Evolutionary conservation across 2,329 filamentous ascomycete genomes (phyloP).

Genomic region (Fusarium illudens): DNA sequence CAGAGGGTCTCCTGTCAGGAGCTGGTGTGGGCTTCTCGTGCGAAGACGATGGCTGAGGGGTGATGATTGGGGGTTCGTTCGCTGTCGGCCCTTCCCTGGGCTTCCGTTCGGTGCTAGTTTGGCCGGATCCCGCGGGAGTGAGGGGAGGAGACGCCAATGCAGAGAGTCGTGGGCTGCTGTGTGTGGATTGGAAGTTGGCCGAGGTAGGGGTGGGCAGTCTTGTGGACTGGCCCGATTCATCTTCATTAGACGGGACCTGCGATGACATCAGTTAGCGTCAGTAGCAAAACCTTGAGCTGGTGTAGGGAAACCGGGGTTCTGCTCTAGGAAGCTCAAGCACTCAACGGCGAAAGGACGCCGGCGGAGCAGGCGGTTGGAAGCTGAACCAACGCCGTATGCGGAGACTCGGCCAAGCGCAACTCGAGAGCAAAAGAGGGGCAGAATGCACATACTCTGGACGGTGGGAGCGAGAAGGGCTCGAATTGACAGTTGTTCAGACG

Average conservation of each 20-base stretch:
- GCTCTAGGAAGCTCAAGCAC: background rate
- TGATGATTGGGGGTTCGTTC: conserved; percentile 62
- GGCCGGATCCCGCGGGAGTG: conserved; percentile 80
- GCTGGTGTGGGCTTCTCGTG: conserved; percentile 59
- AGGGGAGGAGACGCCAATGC: conserved; percentile 88
- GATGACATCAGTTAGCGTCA: conserved; percentile 41
- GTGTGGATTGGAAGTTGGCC: conserved; percentile 71
- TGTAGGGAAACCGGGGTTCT: background rate
- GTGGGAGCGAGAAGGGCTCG: conserved; percentile 88
- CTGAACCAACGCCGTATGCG: background rate
- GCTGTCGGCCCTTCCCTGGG: conserved; percentile 50
- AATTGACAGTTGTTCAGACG: conserved; percentile 89
- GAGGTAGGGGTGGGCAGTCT: conserved; percentile 71
- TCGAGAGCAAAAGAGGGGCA: conserved; percentile 14
- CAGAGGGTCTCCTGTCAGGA: conserved; percentile 51
- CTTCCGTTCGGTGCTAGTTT: conserved; percentile 45
- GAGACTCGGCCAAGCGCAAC: conserved; percentile 4
- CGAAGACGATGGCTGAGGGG: conserved; percentile 71
- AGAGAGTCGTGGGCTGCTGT: conserved; percentile 71
- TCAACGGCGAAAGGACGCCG: background rate
- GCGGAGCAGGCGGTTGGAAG: background rate
- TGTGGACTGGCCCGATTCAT: conserved; percentile 67
- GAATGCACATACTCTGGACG: conserved; percentile 74
- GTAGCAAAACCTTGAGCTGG: conserved; percentile 25
- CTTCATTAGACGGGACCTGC: conserved; percentile 69